phyloP scores from a whole-genome alignment of 2,329 filamentous ascomycete genomes.

The Aspergillus aculeatus region DNA sequence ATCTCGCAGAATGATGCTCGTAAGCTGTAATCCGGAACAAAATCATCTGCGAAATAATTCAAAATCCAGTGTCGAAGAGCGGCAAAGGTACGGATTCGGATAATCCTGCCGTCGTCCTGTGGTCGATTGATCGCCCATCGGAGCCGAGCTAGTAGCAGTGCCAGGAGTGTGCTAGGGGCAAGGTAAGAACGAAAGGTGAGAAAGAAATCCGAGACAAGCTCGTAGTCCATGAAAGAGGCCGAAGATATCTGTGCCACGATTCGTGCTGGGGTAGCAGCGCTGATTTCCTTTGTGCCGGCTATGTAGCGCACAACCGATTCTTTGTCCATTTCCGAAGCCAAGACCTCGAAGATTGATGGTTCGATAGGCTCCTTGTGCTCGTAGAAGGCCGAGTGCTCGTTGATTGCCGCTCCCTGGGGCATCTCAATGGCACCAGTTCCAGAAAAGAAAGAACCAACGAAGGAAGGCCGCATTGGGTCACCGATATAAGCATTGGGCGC shows the following conservation, averaged over 20 bases:
- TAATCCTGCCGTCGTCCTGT: constrained; percentile 85
- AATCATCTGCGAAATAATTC: constrained; percentile 97
- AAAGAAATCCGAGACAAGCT: constrained; percentile 96
- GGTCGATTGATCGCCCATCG: constrained; percentile 78
- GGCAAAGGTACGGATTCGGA: constrained; percentile 93
- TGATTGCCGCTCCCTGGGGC: constrained; percentile 31
- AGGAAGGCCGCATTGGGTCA: constrained; percentile 33
- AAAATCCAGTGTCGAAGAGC: constrained; percentile 95
- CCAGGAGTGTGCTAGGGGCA: constrained; percentile 70
- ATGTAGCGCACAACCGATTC: constrained; percentile 80
- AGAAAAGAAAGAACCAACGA: constrained; percentile 39
- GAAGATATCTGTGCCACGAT: constrained; percentile 96
- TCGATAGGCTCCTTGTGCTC: constrained; percentile 62
- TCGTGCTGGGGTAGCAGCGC: constrained; percentile 83
- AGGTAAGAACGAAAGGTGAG: constrained; percentile 90
- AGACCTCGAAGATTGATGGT: constrained; percentile 69
- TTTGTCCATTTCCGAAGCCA: constrained; percentile 82
- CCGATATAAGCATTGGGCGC: constrained; percentile 26
- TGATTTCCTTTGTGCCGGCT: constrained; percentile 67
- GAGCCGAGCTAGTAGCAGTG: constrained; percentile 79
- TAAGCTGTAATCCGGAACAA: constrained; percentile 71
- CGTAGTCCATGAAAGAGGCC: constrained; percentile 92
- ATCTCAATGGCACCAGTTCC: constrained; percentile 34
- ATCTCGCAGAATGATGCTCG: constrained; percentile 76
- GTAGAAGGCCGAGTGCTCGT: constrained; percentile 43